A percentile compares a stretch with the other conserved stretches of the same genome.
Evolutionary conservation across 208 protist species (phyloP).

Genomic region (Naegleria lovaniensis): DNA sequence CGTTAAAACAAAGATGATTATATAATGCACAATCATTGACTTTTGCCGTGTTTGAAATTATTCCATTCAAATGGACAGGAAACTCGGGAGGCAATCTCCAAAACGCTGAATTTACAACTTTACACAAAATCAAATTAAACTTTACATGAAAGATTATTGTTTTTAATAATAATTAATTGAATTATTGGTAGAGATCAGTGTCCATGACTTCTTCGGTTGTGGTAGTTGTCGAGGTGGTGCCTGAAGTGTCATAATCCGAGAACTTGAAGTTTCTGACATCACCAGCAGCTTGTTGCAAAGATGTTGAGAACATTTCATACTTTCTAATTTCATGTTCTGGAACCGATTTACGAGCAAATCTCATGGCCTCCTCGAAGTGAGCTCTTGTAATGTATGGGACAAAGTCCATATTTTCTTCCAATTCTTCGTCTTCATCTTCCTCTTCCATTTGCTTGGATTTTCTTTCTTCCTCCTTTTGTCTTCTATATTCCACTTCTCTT

Average conservation of each 20-base stretch:
- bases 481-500: constrained; percentile 70
- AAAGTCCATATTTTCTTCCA: constrained; percentile 67
- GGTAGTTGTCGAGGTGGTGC: not conserved
- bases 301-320: constrained; percentile 83
- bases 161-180: not conserved
- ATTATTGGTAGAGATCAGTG: constrained; percentile 11
- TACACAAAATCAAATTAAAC: not conserved
- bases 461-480: constrained; percentile 53
- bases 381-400: constrained; percentile 73
- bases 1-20: too few species aligned
- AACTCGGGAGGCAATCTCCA: too few species aligned
- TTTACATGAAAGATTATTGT: not conserved
- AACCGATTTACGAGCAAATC: constrained; percentile 73
- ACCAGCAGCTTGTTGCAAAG: constrained; percentile 56
- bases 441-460: constrained; percentile 57
- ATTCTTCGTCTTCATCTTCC: constrained; percentile 60
- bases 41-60: too few species aligned
- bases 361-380: constrained; percentile 84
- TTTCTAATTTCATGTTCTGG: constrained; percentile 75
- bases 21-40: too few species aligned
- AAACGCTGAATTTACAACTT: too few species aligned
- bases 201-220: constrained; percentile 13
- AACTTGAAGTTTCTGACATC: constrained; percentile 18
- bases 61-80: too few species aligned
- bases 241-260: not conserved